phyloP scores from a whole-genome alignment of 129 eudicot genomes.

The Tagetes erecta region DNA sequence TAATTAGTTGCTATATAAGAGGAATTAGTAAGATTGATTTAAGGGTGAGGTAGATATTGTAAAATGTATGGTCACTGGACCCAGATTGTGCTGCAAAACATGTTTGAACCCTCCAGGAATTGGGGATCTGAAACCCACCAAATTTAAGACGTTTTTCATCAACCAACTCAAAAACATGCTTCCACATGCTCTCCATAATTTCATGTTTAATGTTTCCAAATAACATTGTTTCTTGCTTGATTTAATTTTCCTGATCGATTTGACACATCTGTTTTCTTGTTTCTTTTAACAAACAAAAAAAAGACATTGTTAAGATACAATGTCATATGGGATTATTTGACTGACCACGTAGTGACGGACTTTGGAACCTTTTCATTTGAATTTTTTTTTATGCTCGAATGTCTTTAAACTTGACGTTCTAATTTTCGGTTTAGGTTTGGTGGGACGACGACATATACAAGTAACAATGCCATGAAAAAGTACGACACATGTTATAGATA shows the following conservation, averaged over 20 bases:
- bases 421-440: too few relatives aligned
- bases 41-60: background rate
- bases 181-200: constrained; percentile 15
- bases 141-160: constrained; percentile 7
- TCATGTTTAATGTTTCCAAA: constrained; percentile 21
- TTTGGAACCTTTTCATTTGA: too few relatives aligned
- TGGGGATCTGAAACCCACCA: constrained; percentile 19
- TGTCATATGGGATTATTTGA: too few relatives aligned
- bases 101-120: constrained; percentile 31
- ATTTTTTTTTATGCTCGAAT: too few relatives aligned
- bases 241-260: background rate
- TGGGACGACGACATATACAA: too few relatives aligned
- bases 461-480: too few relatives aligned
- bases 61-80: background rate
- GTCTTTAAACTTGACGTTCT: too few relatives aligned
- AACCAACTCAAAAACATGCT: constrained; percentile 18
- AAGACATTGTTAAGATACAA: too few relatives aligned
- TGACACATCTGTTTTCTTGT: background rate
- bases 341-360: too few relatives aligned
- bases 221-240: constrained; percentile 1
- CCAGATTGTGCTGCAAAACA: constrained; percentile 7
- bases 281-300: background rate
- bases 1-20: too few relatives aligned
- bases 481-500: too few relatives aligned
- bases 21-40: too few relatives aligned